phyloP scores from a whole-genome alignment of 2,329 filamentous ascomycete genomes.

The Neoascochyta sp. region DNA sequence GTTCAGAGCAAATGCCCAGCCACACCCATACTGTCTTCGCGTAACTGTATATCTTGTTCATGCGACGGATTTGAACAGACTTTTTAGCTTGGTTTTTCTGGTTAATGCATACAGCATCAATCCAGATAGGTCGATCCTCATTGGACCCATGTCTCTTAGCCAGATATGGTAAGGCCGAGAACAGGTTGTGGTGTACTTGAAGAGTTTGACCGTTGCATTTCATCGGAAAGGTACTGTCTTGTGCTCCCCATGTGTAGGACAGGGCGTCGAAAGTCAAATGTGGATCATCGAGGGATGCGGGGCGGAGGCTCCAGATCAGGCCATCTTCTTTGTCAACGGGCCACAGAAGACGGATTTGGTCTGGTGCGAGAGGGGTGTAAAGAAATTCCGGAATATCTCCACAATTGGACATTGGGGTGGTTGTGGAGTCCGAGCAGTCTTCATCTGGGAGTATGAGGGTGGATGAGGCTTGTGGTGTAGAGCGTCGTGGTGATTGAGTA shows the following conservation, averaged over 20 bases:
- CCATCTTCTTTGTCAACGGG: neutral
- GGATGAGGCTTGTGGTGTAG: no score
- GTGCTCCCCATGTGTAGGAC: neutral
- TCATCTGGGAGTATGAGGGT: no score
- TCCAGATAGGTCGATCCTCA: constrained; percentile 6
- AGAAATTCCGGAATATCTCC: no score
- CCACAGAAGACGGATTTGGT: constrained; percentile 1
- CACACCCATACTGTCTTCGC: constrained; percentile 9
- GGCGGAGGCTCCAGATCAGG: neutral
- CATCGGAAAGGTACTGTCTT: neutral
- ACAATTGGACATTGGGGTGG: no score
- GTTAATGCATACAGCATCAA: constrained; percentile 17
- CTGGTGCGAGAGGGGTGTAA: neutral
- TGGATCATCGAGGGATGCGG: neutral
- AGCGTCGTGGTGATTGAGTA: no score
- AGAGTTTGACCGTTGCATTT: neutral
- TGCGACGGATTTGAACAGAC: constrained; percentile 9
- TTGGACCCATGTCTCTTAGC: neutral
- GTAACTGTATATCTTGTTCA: constrained; percentile 10
- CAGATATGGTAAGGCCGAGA: neutral
- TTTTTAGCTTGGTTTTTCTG: constrained; percentile 10
- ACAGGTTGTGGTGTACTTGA: constrained; percentile 1
- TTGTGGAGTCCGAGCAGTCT: no score
- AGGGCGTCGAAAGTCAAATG: neutral
- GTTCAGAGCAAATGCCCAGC: constrained; percentile 4